Percentiles rank a stretch among this genome's conserved stretches.
These are phyloP conservation scores for Cyamopsis tetragonoloba DNA, from an alignment of 306 rosid species.

Conservation along the genomic window DNA sequence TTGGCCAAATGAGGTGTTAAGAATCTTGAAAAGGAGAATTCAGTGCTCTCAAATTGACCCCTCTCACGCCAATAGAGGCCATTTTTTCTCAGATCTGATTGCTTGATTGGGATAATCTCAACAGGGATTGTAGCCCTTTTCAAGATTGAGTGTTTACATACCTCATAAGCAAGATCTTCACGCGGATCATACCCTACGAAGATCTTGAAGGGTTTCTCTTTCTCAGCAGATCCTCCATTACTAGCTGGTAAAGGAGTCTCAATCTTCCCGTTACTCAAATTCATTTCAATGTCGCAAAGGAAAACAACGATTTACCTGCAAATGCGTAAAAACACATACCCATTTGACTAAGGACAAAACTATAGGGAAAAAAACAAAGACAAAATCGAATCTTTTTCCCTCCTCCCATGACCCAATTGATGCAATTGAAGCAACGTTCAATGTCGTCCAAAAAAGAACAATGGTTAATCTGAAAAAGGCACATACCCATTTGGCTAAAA, in stretches of 20 bases:
- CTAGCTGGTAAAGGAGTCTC: slow-evolving; percentile 8
- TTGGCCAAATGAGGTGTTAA: slow-evolving; percentile 55
- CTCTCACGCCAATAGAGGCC: slow-evolving; percentile 69
- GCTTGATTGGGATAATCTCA: slow-evolving; percentile 56
- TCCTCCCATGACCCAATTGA: background rate
- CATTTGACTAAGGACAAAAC: background rate
- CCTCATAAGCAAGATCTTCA: slow-evolving; percentile 61
- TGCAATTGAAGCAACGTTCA: background rate
- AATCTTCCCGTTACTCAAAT: slow-evolving; percentile 36
- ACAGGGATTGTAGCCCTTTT: slow-evolving; percentile 63
- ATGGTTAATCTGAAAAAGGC: background rate
- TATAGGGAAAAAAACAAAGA: background rate
- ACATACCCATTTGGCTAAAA: background rate
- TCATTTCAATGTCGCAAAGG: slow-evolving; percentile 33
- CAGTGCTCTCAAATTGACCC: slow-evolving; percentile 65
- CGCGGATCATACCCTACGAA: slow-evolving; percentile 63
- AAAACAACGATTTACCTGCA: background rate
- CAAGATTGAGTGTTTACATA: slow-evolving; percentile 53
- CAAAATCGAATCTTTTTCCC: slow-evolving; percentile 1
- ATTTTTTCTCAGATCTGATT: slow-evolving; percentile 53
- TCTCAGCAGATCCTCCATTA: slow-evolving; percentile 25
- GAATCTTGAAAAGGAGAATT: slow-evolving; percentile 67
- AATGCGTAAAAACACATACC: background rate
- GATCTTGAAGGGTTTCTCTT: slow-evolving; percentile 44
- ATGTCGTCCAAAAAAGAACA: slow-evolving; percentile 10